Percentiles rank a stretch among this genome's conserved stretches.
phyloP scores from a whole-genome alignment of 2,329 filamentous ascomycete genomes.

The Epichloe bromicola region DNA sequence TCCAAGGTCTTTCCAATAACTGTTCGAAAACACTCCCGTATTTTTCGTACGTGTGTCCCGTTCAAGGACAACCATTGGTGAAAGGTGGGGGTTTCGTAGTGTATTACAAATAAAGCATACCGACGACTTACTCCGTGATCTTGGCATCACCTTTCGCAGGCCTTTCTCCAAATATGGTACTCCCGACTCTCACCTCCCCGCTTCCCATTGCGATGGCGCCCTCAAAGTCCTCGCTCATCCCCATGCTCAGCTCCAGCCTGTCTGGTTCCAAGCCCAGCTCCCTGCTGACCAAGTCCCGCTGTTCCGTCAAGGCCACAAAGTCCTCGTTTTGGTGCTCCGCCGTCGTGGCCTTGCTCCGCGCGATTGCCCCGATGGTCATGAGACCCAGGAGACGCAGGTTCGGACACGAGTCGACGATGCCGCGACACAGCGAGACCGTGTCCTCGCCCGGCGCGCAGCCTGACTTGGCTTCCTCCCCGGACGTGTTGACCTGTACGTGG shows the following conservation, averaged over 20 bases:
- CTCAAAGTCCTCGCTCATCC: constrained; percentile 96
- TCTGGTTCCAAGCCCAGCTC: constrained; percentile 34
- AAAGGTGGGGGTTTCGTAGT: too few species aligned
- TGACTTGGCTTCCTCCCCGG: constrained; percentile 77
- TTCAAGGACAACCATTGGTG: too few species aligned
- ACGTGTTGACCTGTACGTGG: constrained; percentile 93
- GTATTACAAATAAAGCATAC: too few species aligned
- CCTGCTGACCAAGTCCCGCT: constrained; percentile 54
- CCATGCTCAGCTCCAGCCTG: constrained; percentile 84
- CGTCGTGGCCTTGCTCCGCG: constrained; percentile 61
- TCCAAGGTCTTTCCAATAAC: too few species aligned
- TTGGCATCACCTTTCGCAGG: constrained; percentile 69
- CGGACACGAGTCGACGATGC: constrained; percentile 59
- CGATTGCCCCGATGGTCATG: constrained; percentile 97
- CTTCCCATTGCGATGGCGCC: constrained; percentile 74
- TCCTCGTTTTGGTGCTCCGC: constrained; percentile 82
- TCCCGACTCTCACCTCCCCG: constrained; percentile 81
- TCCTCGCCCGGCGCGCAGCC: constrained; percentile 59
- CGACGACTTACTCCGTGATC: constrained; percentile 30
- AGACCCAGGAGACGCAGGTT: constrained; percentile 64
- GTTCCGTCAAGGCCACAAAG: constrained; percentile 56
- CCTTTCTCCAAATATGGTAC: constrained; percentile 81
- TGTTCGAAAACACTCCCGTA: too few species aligned
- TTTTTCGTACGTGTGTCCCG: too few species aligned
- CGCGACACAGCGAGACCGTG: constrained; percentile 50